phyloP scores from a whole-genome alignment of 1,284 basidiomycete genomes.

The Naganishia sp. region DNA sequence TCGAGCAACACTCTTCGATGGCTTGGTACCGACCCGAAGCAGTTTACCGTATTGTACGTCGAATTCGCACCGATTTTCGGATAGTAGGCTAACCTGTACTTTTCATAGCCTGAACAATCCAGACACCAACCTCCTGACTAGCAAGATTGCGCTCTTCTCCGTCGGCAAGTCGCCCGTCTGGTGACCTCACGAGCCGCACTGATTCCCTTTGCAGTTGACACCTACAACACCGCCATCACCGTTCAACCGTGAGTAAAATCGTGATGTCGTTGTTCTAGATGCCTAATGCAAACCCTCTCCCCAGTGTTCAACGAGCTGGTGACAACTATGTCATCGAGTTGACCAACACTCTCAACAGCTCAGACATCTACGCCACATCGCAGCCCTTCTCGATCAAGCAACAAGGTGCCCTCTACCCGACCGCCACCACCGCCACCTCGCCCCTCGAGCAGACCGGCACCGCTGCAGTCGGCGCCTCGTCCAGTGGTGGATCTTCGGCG shows the following conservation, averaged over 20 bases:
- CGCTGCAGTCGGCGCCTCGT: constrained; percentile 11
- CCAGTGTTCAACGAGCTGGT: constrained; percentile 52
- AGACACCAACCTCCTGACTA: constrained; percentile 40
- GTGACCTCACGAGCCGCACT: background rate
- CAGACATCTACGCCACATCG: constrained; percentile 65
- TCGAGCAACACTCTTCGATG: constrained; percentile 46
- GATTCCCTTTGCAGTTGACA: constrained; percentile 5
- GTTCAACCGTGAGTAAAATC: constrained; percentile 30
- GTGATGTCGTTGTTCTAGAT: background rate
- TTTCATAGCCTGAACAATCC: constrained; percentile 40
- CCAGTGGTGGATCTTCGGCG: constrained; percentile 5
- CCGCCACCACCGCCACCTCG: constrained; percentile 41
- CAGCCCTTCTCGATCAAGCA: constrained; percentile 68
- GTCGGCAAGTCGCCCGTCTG: constrained; percentile 22
- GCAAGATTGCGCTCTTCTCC: constrained; percentile 25
- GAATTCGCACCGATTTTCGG: background rate
- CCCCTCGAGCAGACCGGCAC: constrained; percentile 21
- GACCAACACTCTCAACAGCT: constrained; percentile 61
- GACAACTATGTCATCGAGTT: constrained; percentile 63
- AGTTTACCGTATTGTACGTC: constrained; percentile 44
- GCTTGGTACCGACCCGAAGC: constrained; percentile 36
- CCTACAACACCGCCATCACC: constrained; percentile 27
- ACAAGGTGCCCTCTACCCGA: constrained; percentile 64
- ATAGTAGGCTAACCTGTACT: background rate
- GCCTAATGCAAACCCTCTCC: background rate